Evolutionary conservation across 192 early-diverging fungal genomes (phyloP).

Genomic region (Lobosporangium transversale): DNA sequence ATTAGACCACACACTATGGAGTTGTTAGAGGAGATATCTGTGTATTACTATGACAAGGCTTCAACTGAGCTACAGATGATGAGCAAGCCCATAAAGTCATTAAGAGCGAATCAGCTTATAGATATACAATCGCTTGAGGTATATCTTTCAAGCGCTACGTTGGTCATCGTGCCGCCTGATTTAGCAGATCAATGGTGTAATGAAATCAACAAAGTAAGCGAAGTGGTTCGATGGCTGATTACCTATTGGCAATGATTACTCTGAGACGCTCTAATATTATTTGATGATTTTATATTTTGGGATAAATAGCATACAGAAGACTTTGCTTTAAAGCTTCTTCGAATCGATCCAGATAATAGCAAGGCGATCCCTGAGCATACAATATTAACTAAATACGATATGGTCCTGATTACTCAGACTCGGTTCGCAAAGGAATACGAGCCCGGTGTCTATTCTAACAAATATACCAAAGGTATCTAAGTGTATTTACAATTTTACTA

Average conservation of each 20-base stretch:
- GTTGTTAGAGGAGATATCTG: constrained; percentile 55
- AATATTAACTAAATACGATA: constrained; percentile 68
- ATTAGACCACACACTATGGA: constrained; percentile 49
- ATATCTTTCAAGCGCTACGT: constrained; percentile 69
- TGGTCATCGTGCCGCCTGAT: constrained; percentile 63
- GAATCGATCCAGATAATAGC: constrained; percentile 53
- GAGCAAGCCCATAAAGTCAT: no score
- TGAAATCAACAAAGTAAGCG: constrained; percentile 77
- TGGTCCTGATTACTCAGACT: constrained; percentile 75
- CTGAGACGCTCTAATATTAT: no score
- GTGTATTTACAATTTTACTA: no score
- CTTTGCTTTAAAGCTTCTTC: constrained; percentile 51
- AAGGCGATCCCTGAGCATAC: constrained; percentile 59
- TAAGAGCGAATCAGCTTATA: no score
- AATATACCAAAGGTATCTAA: constrained; percentile 21
- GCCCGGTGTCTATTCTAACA: constrained; percentile 42
- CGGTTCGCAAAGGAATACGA: constrained; percentile 72
- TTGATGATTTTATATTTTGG: no score
- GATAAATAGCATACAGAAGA: constrained; percentile 64
- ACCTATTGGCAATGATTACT: no score
- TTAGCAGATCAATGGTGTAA: constrained; percentile 78
- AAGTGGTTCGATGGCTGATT: no score
- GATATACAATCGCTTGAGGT: constrained; percentile 58
- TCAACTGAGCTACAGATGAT: no score
- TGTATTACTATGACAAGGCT: constrained; percentile 63